Evolutionary conservation across 1,284 basidiomycete species (phyloP).

Genomic region (Leucoagaricus sp.): DNA sequence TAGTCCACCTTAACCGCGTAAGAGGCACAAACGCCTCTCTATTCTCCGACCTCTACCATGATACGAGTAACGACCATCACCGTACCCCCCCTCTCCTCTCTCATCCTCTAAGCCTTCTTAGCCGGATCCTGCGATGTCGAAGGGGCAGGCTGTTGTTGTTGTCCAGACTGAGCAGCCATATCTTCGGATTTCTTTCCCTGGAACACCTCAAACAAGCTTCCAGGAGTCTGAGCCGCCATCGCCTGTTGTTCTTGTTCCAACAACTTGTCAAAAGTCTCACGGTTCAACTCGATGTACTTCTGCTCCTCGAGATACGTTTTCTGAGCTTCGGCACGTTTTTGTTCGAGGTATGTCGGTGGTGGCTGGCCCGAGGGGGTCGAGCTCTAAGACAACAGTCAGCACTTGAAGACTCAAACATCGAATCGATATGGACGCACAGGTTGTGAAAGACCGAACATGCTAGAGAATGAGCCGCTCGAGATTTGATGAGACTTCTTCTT

Average conservation of each 20-base stretch:
- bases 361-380: constrained; percentile 35
- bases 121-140: not conserved
- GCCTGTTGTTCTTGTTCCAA: constrained; percentile 84
- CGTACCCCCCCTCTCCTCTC: no score
- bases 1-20: not conserved
- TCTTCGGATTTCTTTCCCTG: constrained; percentile 32
- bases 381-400: constrained; percentile 7
- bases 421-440: constrained; percentile 25
- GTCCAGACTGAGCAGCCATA: not conserved
- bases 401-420: not conserved
- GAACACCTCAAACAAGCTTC: constrained; percentile 47
- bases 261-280: constrained; percentile 77
- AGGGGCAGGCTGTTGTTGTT: not conserved
- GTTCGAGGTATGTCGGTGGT: constrained; percentile 87
- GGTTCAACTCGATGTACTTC: constrained; percentile 84
- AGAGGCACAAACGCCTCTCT: not conserved
- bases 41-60: not conserved
- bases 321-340: constrained; percentile 88
- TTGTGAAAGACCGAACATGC: constrained; percentile 55
- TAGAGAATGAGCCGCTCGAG: constrained; percentile 49
- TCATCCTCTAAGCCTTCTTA: constrained; percentile 8
- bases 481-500: constrained; percentile 53
- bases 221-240: constrained; percentile 52
- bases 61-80: not conserved
- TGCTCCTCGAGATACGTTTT: constrained; percentile 84